phyloP scores from a whole-genome alignment of 2,329 filamentous ascomycete species.

The Keithomyces neogunnii region DNA sequence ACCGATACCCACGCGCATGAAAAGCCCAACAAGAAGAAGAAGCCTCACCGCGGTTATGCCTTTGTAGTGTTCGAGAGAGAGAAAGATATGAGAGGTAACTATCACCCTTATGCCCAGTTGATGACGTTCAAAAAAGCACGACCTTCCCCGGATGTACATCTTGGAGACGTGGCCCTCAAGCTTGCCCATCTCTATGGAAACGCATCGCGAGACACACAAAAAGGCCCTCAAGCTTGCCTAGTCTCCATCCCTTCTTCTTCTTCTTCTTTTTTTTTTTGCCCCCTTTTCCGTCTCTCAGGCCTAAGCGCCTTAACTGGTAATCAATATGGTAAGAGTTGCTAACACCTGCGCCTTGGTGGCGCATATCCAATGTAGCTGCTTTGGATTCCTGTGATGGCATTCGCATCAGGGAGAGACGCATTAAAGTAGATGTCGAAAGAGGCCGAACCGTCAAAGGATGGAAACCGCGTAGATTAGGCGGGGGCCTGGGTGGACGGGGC shows the following conservation, averaged over 20 bases:
- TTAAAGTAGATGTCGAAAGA: conserved; percentile 93
- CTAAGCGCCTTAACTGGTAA: conserved; percentile 2
- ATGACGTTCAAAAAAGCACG: conserved; percentile 4
- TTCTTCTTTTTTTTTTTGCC: conserved; percentile 4
- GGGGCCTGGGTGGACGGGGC: conserved; percentile 82
- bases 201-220: conserved; percentile 36
- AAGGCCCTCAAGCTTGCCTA: conserved; percentile 50
- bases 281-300: neutral
- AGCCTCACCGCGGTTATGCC: conserved; percentile 81
- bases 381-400: conserved; percentile 80
- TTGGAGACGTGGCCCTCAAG: conserved; percentile 33
- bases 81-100: conserved; percentile 97
- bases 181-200: conserved; percentile 27
- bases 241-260: conserved; percentile 28
- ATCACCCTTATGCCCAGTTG: conserved; percentile 22
- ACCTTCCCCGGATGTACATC: conserved; percentile 12
- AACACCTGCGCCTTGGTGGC: conserved; percentile 51
- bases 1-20: conserved; percentile 63
- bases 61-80: conserved; percentile 97
- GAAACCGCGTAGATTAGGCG: conserved; percentile 85
- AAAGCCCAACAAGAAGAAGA: conserved; percentile 69
- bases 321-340: conserved; percentile 55
- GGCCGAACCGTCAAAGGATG: conserved; percentile 90
- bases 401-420: conserved; percentile 82
- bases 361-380: conserved; percentile 65